phyloP scores from a whole-genome alignment of 139 green algal genomes.

The Penium margaritaceum region DNA sequence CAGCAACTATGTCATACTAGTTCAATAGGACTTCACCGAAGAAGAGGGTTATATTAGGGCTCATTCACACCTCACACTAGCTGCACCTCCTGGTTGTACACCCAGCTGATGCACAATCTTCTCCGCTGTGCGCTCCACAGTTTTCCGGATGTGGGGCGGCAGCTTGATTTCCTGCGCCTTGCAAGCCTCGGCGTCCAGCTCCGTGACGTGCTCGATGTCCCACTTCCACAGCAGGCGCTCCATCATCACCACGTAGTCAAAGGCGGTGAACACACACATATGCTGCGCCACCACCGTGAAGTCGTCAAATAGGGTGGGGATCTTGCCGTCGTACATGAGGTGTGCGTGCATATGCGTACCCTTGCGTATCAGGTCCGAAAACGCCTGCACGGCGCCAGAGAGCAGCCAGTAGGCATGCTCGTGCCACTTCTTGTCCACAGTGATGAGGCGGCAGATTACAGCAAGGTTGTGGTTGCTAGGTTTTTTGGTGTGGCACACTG shows the following conservation, averaged over 20 bases:
- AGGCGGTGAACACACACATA: constrained; percentile 62
- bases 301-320: constrained; percentile 61
- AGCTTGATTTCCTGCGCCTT: constrained; percentile 58
- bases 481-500: constrained; percentile 73
- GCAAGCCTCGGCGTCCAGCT: constrained; percentile 54
- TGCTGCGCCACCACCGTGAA: constrained; percentile 86
- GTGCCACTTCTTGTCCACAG: constrained; percentile 86
- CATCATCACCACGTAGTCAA: constrained; percentile 92
- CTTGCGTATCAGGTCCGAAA: constrained; percentile 97
- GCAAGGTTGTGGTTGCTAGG: constrained; percentile 76
- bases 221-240: constrained; percentile 81
- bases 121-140: constrained; percentile 65
- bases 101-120: constrained; percentile 81
- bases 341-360: constrained; percentile 96
- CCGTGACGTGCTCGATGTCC: constrained; percentile 57
- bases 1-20: too few species aligned
- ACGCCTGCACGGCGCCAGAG: constrained; percentile 76
- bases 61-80: constrained; percentile 46
- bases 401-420: constrained; percentile 92
- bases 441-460: constrained; percentile 77
- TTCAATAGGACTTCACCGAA: too few species aligned
- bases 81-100: constrained; percentile 72
- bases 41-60: too few species aligned
- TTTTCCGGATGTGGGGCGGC: constrained; percentile 74
- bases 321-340: constrained; percentile 86